phyloP scores from a whole-genome alignment of 1,139 yeast genomes.

The Blastobotrys raffinosifermentans region DNA sequence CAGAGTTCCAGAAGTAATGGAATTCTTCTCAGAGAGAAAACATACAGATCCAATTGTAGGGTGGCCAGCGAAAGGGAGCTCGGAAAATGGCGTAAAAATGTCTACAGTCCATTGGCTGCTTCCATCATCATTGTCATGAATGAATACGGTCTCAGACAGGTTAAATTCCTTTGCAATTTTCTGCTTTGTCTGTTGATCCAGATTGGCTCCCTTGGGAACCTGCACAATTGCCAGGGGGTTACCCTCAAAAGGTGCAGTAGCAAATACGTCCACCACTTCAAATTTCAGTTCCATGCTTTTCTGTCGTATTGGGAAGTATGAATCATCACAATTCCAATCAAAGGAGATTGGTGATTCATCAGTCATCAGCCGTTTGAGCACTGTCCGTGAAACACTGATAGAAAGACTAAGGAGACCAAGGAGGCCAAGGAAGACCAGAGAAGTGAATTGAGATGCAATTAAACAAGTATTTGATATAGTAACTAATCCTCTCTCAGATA shows the following conservation, averaged over 20 bases:
- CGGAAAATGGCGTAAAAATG: constrained; percentile 43
- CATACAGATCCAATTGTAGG: constrained; percentile 49
- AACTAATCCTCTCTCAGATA: not conserved
- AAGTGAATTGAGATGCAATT: too few species aligned
- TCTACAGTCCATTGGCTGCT: constrained; percentile 43
- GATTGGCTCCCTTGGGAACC: constrained; percentile 1
- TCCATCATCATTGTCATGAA: constrained; percentile 35
- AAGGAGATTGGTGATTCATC: too few species aligned
- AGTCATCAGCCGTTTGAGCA: too few species aligned
- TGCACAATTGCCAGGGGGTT: constrained; percentile 10
- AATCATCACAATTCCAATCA: too few species aligned
- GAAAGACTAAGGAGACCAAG: too few species aligned
- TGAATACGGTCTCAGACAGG: constrained; percentile 50
- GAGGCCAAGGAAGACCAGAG: too few species aligned
- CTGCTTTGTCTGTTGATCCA: constrained; percentile 19
- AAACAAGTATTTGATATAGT: too few species aligned
- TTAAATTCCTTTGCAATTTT: constrained; percentile 51
- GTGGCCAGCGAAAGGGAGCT: constrained; percentile 57
- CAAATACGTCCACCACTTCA: constrained; percentile 4
- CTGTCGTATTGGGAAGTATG: too few species aligned
- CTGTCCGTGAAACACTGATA: too few species aligned
- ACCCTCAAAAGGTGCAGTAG: constrained; percentile 3
- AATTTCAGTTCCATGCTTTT: too few species aligned
- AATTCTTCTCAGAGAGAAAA: constrained; percentile 1
- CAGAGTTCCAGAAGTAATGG: constrained; percentile 6